Evolutionary conservation across 2,329 filamentous ascomycete genomes (phyloP).

Genomic region (Xylaria multiplex): DNA sequence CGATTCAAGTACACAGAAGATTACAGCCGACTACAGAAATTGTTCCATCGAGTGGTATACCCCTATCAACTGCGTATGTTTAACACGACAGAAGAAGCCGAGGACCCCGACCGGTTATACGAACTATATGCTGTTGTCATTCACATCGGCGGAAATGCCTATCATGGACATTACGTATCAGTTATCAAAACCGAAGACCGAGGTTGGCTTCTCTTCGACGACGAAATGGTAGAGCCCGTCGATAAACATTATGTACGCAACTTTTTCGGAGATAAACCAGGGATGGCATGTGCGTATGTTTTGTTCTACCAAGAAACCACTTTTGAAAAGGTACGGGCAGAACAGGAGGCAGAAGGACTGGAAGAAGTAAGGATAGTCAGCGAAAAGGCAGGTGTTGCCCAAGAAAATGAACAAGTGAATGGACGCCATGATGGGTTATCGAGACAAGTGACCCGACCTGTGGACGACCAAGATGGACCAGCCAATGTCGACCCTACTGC

Average conservation of each 20-base stretch:
- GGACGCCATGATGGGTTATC: conserved; percentile 58
- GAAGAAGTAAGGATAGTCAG: conserved; percentile 69
- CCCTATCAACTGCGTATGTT: conserved; percentile 96
- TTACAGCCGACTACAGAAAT: conserved; percentile 89
- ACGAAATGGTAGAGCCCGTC: conserved; percentile 98
- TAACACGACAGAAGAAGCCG: conserved; percentile 95
- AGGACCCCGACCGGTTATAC: conserved; percentile 92
- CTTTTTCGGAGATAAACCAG: conserved; percentile 94
- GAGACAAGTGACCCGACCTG: conserved; percentile 59
- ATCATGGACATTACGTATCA: conserved; percentile 96
- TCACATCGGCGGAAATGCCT: conserved; percentile 95
- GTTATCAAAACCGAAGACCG: conserved; percentile 97
- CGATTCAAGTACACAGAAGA: conserved; percentile 99
- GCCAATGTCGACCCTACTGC: conserved; percentile 71
- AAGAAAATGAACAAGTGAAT: conserved; percentile 58
- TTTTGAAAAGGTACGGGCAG: conserved; percentile 72
- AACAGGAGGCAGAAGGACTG: conserved; percentile 83
- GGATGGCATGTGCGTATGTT: conserved; percentile 93
- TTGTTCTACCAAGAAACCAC: conserved; percentile 96
- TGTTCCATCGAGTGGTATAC: conserved; percentile 97
- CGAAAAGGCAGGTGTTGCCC: conserved; percentile 65
- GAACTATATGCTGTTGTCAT: conserved; percentile 97
- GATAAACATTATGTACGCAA: conserved; percentile 96
- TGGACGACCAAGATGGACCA: conserved; percentile 63
- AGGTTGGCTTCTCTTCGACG: conserved; percentile 96